These are phyloP conservation scores for Fusarium palustre DNA, from an alignment of 2,329 filamentous ascomycete species.

Conservation along the genomic window DNA sequence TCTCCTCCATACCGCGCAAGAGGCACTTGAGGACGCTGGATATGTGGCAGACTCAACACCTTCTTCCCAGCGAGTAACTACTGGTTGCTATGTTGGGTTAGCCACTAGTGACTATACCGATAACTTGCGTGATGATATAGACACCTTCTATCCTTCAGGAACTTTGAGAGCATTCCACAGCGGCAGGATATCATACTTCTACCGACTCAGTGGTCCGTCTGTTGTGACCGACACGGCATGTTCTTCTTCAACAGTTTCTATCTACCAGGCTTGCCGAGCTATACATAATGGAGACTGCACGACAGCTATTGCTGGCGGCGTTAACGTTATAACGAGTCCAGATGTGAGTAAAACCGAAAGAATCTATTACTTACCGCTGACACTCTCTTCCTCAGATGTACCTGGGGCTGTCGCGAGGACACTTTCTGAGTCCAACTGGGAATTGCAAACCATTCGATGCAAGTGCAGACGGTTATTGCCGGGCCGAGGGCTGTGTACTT, in stretches of 20 bases:
- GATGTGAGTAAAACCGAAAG: background rate
- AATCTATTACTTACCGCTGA: background rate
- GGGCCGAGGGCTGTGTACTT: background rate
- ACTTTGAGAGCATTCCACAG: background rate
- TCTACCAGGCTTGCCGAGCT: background rate
- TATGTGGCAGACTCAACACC: background rate
- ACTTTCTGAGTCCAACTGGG: background rate
- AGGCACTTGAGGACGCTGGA: conserved; percentile 5
- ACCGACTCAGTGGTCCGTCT: background rate
- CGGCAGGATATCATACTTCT: conserved; percentile 6
- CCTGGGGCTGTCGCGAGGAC: background rate
- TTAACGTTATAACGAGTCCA: conserved; percentile 4
- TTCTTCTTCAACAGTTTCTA: background rate
- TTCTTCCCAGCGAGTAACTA: background rate
- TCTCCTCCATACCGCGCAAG: background rate
- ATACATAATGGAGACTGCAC: conserved; percentile 7
- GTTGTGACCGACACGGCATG: conserved; percentile 4
- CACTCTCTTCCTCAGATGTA: background rate
- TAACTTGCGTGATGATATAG: background rate
- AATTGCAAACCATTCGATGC: conserved; percentile 11
- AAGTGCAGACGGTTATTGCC: conserved; percentile 2
- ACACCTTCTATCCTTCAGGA: background rate
- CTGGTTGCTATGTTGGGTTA: background rate
- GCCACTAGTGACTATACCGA: conserved; percentile 3
- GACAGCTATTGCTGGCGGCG: conserved; percentile 1